Evolutionary conservation across 306 rosid genomes (phyloP), one percentile per base, ranked within the genome.

Genomic region (Geum urbanum): DNA sequence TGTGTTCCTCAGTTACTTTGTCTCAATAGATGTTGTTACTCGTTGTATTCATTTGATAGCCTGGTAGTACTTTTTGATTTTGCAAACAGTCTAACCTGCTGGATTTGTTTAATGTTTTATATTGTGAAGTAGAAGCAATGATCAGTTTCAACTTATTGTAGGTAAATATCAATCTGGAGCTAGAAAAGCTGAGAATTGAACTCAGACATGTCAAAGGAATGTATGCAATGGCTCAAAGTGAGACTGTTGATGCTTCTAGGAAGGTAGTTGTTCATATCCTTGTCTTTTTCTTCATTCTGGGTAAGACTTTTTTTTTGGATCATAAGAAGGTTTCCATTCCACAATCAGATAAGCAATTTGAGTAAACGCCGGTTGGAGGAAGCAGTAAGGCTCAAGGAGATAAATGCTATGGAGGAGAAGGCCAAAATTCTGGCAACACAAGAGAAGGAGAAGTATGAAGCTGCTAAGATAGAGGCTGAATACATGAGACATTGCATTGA

Each of bases 201-300:
- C 91, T 95, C 67, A 87, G 88, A 79, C 96, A 89, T 78, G 96
- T 77, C 66, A 91, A 82, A 76, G 99, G 92, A 83, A 82, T 95
- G 91, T 87, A 83, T 66, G 91, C 96, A 12, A 63, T 91, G 58
- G 97, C 92, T 76, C 92, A 86, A 79, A 89, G 77, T 4, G 95
- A 89, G 83, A 91, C 74, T 68, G 72, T 80, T 11, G 88, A 86
- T 74, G 95, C 97, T 67, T 83, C 92, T 46, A 75, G 87, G 52
- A 89, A 87, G 92, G 99, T 89, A 81, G 64, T 52, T 55, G 44
- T 55, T 66, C 18, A 39, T 66, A 49, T 78, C 65, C 45, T 72
- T 72, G 53, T 46, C 63, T 62, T 48, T 49, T 70, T 63, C 6
- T 63, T 72, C 35, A 19, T 35, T 35, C 48, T n/a, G 56, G 51